Evolutionary conservation across 2,329 filamentous ascomycete species (phyloP), one percentile per base, ranked within the genome.

Genomic region (Verticillium albo-atrum): DNA sequence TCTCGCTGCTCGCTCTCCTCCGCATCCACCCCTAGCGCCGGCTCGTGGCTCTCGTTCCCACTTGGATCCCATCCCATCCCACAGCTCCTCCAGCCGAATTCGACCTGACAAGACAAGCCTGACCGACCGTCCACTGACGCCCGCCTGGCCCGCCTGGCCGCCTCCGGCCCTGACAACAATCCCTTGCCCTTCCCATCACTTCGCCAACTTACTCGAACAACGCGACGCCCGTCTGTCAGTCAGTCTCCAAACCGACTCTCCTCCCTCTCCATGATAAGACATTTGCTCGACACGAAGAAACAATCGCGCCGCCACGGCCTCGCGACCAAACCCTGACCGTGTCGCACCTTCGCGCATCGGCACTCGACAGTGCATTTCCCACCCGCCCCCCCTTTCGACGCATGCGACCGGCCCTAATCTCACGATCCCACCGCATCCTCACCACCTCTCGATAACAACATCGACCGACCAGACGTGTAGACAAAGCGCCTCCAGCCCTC

Each of bases 21-120:
- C 52, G 30, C 52, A 54, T 30, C 52, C 27, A 54, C 52, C 52
- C 30, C 52, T 54, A 54, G 52, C 52, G 52, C 52, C 52, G 28
- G 52, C 27, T 54, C 52, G n/a, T 32, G 27, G 27, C 23, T 15
- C 52, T 47, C 54, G 54, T 42, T 25, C 54, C 54, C 54, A 42
- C 54, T 27, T 56, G 34, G 25, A 17, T 26, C 54, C 54, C 23
- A 37, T 26, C 54, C 54, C 32, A 37, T 55, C 54, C 34, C 54
- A 35, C 25, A 17, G 25, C 34, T 32, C n/a, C 34, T 56, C 54
- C 53, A 54, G 53, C 53, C 54, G 54, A 35, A 56, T 56, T 28
- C 54, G 42, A 47, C 42, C 42, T 47, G 42, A 47, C 42, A n/a
- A 47, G 42, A 25, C 42, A 47, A n/a, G 42, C 42, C 42, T 47